Evolutionary conservation across 2,329 filamentous ascomycete genomes (phyloP), one percentile per base, ranked within the genome.

Genomic region (Sporothrix humicola): DNA sequence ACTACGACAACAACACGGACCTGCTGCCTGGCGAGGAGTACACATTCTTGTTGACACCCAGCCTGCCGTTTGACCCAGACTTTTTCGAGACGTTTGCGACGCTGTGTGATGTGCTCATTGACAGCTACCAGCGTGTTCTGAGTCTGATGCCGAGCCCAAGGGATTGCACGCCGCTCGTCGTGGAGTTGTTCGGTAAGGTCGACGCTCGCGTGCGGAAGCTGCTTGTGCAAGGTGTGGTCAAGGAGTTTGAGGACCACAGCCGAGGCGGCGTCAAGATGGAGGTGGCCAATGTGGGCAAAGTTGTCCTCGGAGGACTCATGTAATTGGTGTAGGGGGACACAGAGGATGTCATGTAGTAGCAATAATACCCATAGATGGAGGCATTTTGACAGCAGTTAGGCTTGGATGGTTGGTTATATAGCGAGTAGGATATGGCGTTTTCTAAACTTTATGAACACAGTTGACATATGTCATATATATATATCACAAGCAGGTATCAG

Each of bases 1-100:
- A 59, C 85, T 89, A 23, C 88, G 87, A 86, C 69, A 88, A 86
- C 75, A 89, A 87, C 78, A 87, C 85, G 8, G 92, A 94, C 76
- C 86, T 94, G 31, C 84, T 93, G 0, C 91, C 92, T 0, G 94
- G 94, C 52, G 94, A 97, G 79, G 93, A 97, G 79, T 99, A 98
- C 81, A 90, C 90, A 0, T 91, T 95, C 80, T 86, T 99, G 1
- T 87, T 98, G 23, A 98, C 95, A n/a, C 96, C 96, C 0, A 92
- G 91, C 17, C 84, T 99, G 66, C 96, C 96, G 0, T 99, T 99
- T 79, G 95, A 98, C 76, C 96, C 96, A 0, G 96, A 99, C 82
- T 99, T 97, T 79, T 96, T 95, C 81, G 94, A 97, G 83, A 98
- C 95, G 0, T 98, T 98, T 83, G 92, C 94, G 15, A 98, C 96